These are phyloP conservation scores for Alternaria tenuissima DNA, from an alignment of 2,329 filamentous ascomycete genomes.

Conservation along the genomic window DNA sequence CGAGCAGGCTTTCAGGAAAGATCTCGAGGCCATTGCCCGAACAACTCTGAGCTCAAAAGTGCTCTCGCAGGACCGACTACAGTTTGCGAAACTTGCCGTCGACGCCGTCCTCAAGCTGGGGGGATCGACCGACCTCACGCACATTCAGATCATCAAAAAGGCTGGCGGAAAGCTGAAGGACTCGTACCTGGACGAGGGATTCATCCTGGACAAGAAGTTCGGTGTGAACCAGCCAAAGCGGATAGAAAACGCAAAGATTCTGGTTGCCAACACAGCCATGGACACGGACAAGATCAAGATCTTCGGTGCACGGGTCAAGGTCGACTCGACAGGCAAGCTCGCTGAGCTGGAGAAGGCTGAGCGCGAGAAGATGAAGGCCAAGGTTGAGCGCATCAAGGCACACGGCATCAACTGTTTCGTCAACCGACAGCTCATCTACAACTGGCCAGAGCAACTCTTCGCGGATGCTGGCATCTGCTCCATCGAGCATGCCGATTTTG, in stretches of 20 bases:
- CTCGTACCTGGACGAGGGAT: conserved; percentile 96
- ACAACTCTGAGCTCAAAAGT: conserved; percentile 98
- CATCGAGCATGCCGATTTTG: conserved; percentile 98
- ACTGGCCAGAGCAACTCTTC: conserved; percentile 99
- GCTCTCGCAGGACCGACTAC: conserved; percentile 88
- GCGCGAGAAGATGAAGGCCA: conserved; percentile 99
- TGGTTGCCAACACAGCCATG: conserved; percentile 98
- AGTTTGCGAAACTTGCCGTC: conserved; percentile 88
- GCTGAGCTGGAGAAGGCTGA: conserved; percentile 99
- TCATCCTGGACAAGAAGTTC: conserved; percentile 99
- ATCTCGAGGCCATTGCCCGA: conserved; percentile 87
- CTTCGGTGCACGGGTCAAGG: conserved; percentile 96
- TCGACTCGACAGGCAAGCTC: conserved; percentile 93
- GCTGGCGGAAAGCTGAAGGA: conserved; percentile 96
- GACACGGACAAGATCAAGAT: conserved; percentile 99
- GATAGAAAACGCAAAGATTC: conserved; percentile 96
- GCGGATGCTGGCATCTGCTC: conserved; percentile 97
- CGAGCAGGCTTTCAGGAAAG: conserved; percentile 83
- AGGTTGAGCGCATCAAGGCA: conserved; percentile 98
- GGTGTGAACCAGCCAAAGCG: conserved; percentile 98
- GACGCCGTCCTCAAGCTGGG: conserved; percentile 91
- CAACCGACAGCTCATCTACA: conserved; percentile 99
- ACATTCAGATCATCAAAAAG: conserved; percentile 99
- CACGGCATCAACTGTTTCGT: conserved; percentile 99
- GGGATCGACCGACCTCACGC: conserved; percentile 90